These are phyloP conservation scores for Monosporascus sp. DNA, from an alignment of 2,329 filamentous ascomycete genomes.

Conservation along the genomic window DNA sequence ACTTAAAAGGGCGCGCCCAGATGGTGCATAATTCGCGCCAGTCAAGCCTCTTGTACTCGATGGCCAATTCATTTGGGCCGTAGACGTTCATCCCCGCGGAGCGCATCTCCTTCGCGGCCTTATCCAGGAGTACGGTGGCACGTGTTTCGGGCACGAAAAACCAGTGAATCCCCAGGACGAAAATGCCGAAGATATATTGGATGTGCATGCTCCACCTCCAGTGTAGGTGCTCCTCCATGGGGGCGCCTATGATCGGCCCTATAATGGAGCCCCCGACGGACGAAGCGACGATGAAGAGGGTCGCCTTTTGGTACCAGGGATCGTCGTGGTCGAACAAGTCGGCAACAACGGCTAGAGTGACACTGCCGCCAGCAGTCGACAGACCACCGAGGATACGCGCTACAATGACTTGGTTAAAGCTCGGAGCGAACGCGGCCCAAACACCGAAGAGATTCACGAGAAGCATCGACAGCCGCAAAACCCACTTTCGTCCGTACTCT, in stretches of 20 bases:
- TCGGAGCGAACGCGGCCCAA: slow-evolving; percentile 63
- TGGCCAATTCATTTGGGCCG: slow-evolving; percentile 64
- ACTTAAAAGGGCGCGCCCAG: slow-evolving; percentile 63
- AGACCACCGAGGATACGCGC: slow-evolving; percentile 65
- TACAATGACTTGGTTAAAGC: slow-evolving; percentile 63
- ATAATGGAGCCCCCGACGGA: slow-evolving; percentile 73
- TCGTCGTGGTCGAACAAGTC: slow-evolving; percentile 65
- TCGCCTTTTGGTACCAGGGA: slow-evolving; percentile 59
- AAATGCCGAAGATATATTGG: slow-evolving; percentile 70
- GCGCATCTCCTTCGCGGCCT: slow-evolving; percentile 66
- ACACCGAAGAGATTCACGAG: slow-evolving; percentile 73
- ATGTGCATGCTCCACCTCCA: slow-evolving; percentile 82
- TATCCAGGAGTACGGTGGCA: slow-evolving; percentile 69
- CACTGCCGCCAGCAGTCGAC: slow-evolving; percentile 64
- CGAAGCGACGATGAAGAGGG: slow-evolving; percentile 69
- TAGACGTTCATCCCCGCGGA: slow-evolving; percentile 54
- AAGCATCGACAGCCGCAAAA: slow-evolving; percentile 65
- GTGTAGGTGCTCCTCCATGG: slow-evolving; percentile 56
- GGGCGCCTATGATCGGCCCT: slow-evolving; percentile 71
- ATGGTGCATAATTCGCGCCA: slow-evolving; percentile 50
- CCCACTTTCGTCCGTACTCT: slow-evolving; percentile 70
- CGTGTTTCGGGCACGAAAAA: slow-evolving; percentile 71
- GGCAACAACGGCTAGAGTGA: slow-evolving; percentile 67
- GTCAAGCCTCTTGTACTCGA: slow-evolving; percentile 46
- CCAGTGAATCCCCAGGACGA: slow-evolving; percentile 61